These are phyloP conservation scores for Aspergillus glaucus DNA, from an alignment of 2,329 filamentous ascomycete genomes.

Conservation along the genomic window DNA sequence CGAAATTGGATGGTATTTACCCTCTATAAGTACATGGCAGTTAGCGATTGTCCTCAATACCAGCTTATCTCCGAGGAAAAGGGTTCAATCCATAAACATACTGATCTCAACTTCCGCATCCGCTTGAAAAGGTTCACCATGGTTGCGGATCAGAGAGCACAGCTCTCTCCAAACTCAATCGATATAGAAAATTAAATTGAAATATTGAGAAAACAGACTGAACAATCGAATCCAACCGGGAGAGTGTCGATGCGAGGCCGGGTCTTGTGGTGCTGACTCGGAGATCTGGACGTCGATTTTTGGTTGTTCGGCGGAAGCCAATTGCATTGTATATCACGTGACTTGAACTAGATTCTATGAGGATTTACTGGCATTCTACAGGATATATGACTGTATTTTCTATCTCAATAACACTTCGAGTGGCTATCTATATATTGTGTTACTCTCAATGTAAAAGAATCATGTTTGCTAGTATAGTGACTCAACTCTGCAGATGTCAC, in stretches of 20 bases:
- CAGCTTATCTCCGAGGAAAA: not conserved
- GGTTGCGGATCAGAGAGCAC: conserved; percentile 18
- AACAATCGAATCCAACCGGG: not conserved
- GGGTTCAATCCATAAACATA: conserved; percentile 39
- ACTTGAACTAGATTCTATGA: not conserved
- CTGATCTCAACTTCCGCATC: conserved; percentile 66
- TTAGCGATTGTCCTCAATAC: conserved; percentile 3
- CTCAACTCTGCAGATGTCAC: too few relatives aligned
- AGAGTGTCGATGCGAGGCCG: not conserved
- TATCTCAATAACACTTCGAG: too few relatives aligned
- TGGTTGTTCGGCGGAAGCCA: not conserved
- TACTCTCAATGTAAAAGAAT: too few relatives aligned
- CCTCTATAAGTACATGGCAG: conserved; percentile 13
- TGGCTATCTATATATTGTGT: not conserved
- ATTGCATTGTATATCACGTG: not conserved
- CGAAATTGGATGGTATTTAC: conserved; percentile 14
- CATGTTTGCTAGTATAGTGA: too few relatives aligned
- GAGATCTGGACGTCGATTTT: not conserved
- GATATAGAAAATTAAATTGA: not conserved
- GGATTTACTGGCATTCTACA: not conserved
- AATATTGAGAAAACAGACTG: not conserved
- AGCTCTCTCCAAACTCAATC: conserved; percentile 6
- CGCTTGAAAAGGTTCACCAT: conserved; percentile 54
- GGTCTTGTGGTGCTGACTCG: not conserved
- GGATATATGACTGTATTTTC: not conserved